phyloP scores from a whole-genome alignment of 345 rosid genomes.

The Eucalyptus erythrocorys region DNA sequence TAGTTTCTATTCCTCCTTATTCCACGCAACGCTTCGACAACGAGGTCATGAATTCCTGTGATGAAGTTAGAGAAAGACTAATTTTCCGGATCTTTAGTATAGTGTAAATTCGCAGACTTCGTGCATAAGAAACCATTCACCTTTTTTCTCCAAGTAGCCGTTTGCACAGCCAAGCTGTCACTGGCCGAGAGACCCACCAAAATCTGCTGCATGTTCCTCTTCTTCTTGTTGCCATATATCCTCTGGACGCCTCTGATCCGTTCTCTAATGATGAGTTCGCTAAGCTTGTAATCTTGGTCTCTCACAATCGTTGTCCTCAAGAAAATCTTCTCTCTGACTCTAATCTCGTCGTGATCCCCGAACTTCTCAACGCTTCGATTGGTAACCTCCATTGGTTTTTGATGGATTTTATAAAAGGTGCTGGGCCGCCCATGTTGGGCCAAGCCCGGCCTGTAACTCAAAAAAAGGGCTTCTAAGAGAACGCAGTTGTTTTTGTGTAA shows the following conservation, averaged over 20 bases:
- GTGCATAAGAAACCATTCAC: neutral
- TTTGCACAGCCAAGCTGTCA: neutral
- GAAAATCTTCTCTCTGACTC: neutral
- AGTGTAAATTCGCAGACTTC: neutral
- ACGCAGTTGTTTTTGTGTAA: too few relatives aligned
- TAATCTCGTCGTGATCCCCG: neutral
- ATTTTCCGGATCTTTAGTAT: neutral
- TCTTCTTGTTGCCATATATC: neutral
- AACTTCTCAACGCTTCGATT: neutral
- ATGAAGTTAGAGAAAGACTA: neutral
- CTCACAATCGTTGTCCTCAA: neutral
- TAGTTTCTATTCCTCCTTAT: neutral
- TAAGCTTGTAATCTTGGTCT: neutral
- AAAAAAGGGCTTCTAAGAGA: too few relatives aligned
- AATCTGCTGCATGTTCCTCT: neutral
- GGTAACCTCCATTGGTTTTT: neutral
- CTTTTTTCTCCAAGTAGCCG: neutral
- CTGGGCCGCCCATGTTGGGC: too few relatives aligned
- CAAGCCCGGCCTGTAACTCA: too few relatives aligned
- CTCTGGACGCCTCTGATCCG: neutral
- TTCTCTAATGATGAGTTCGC: neutral
- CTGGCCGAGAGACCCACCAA: neutral
- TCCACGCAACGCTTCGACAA: neutral
- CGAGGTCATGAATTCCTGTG: neutral
- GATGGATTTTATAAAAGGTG: too few relatives aligned